phyloP scores from a whole-genome alignment of 2,329 filamentous ascomycete genomes.

The Aureobasidium sp. region DNA sequence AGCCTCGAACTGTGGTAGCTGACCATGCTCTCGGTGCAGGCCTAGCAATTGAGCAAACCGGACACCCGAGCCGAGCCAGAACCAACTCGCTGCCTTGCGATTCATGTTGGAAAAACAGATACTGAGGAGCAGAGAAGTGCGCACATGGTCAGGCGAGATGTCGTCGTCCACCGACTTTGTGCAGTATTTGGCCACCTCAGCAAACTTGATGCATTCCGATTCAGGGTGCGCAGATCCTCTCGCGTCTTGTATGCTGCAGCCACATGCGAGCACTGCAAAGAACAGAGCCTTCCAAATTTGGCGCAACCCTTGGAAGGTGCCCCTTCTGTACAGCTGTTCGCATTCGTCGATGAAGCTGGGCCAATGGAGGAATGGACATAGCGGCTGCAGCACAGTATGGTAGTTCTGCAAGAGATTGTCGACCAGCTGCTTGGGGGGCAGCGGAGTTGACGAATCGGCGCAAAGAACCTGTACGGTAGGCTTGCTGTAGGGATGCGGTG shows the following conservation, averaged over 20 bases:
- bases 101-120: slow-evolving; percentile 83
- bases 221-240: slow-evolving; percentile 49
- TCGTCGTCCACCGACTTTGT: slow-evolving; percentile 79
- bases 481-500: slow-evolving; percentile 61
- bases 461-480: slow-evolving; percentile 38
- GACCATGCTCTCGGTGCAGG: slow-evolving; percentile 66
- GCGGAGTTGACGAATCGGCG: slow-evolving; percentile 37
- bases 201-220: slow-evolving; percentile 54
- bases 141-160: slow-evolving; percentile 66
- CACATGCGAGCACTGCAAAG: slow-evolving; percentile 76
- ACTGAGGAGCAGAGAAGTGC: slow-evolving; percentile 64
- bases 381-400: slow-evolving; percentile 66
- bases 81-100: slow-evolving; percentile 75
- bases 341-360: slow-evolving; percentile 71
- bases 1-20: slow-evolving; percentile 67
- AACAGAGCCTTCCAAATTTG: slow-evolving; percentile 72
- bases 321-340: slow-evolving; percentile 65
- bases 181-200: slow-evolving; percentile 62
- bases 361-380: slow-evolving; percentile 84
- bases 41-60: slow-evolving; percentile 77
- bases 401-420: slow-evolving; percentile 72
- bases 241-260: slow-evolving; percentile 62
- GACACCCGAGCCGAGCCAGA: slow-evolving; percentile 75
- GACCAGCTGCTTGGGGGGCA: slow-evolving; percentile 63
- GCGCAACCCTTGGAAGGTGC: slow-evolving; percentile 53